Conservation (phyloP, 2,329 filamentous ascomycete species). For the Diaporthe velutina region DNA sequence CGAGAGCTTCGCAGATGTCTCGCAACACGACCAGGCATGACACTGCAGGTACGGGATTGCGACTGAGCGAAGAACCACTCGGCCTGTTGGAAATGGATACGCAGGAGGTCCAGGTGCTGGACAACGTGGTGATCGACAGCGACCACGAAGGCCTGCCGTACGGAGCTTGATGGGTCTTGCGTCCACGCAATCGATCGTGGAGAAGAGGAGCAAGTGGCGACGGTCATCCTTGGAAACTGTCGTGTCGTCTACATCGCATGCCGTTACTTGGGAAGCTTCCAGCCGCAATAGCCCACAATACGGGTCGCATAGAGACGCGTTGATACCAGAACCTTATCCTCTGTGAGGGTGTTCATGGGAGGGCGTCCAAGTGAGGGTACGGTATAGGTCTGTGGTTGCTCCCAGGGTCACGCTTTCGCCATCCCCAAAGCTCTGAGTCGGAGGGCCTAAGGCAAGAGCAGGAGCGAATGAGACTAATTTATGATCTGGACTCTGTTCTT, state of each 20-base stretch:
- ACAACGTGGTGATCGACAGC: conserved; percentile 7
- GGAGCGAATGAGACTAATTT: no score
- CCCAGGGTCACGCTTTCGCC: not conserved
- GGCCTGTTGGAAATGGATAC: not conserved
- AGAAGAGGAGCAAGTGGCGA: no score
- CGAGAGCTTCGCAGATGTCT: not conserved
- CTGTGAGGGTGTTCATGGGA: no score
- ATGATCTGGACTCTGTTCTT: not conserved
- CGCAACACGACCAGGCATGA: not conserved
- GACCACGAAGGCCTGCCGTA: conserved; percentile 21
- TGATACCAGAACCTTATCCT: no score
- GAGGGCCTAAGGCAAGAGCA: no score
- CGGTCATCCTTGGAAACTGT: not conserved
- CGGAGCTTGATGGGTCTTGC: not conserved
- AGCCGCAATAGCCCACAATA: not conserved
- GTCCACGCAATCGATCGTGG: not conserved
- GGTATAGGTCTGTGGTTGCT: not conserved
- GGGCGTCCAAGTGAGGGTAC: no score
- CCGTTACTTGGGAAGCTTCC: not conserved
- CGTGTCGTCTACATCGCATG: not conserved
- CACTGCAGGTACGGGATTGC: no score
- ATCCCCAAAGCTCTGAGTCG: not conserved
- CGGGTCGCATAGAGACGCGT: no score
- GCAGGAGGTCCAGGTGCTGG: not conserved
- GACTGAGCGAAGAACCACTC: not conserved